Percentiles rank a stretch among this genome's conserved stretches.
These are phyloP conservation scores for Leishmania martiniquensis DNA, from an alignment of 208 protist genomes.

Conservation along the genomic window DNA sequence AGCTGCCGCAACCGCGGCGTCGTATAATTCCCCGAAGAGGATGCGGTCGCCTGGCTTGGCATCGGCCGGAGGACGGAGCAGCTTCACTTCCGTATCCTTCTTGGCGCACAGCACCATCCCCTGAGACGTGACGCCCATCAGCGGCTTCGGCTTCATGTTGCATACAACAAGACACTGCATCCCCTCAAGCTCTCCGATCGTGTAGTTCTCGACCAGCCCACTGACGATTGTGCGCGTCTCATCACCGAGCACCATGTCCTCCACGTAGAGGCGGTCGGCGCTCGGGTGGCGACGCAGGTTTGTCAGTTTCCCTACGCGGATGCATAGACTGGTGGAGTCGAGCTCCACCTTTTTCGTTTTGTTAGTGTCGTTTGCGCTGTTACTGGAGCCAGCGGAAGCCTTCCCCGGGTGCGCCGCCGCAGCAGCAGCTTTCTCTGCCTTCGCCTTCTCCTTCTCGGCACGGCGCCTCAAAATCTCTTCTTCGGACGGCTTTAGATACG, in stretches of 20 bases:
- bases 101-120: constrained; percentile 95
- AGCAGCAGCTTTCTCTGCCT: constrained; percentile 63
- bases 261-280: constrained; percentile 89
- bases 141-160: constrained; percentile 93
- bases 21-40: constrained; percentile 50
- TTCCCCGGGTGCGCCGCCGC: constrained; percentile 4
- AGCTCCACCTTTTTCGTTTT: constrained; percentile 29
- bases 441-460: constrained; percentile 75
- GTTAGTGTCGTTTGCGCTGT: background rate
- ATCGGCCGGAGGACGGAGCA: constrained; percentile 68
- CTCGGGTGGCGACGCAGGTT: constrained; percentile 81
- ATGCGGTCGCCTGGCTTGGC: constrained; percentile 72
- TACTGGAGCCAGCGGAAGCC: background rate
- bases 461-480: constrained; percentile 84
- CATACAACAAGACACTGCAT: constrained; percentile 86
- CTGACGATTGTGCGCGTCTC: constrained; percentile 92
- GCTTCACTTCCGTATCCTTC: constrained; percentile 45
- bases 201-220: constrained; percentile 89
- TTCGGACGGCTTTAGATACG: constrained; percentile 76
- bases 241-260: constrained; percentile 93
- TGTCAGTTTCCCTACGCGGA: constrained; percentile 88
- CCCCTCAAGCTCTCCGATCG: constrained; percentile 71
- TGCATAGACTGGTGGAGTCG: constrained; percentile 41
- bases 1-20: constrained; percentile 14
- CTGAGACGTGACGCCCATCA: constrained; percentile 89